These are phyloP conservation scores for Brettanomyces anomalus DNA, from an alignment of 805 yeast species.

Conservation along the genomic window DNA sequence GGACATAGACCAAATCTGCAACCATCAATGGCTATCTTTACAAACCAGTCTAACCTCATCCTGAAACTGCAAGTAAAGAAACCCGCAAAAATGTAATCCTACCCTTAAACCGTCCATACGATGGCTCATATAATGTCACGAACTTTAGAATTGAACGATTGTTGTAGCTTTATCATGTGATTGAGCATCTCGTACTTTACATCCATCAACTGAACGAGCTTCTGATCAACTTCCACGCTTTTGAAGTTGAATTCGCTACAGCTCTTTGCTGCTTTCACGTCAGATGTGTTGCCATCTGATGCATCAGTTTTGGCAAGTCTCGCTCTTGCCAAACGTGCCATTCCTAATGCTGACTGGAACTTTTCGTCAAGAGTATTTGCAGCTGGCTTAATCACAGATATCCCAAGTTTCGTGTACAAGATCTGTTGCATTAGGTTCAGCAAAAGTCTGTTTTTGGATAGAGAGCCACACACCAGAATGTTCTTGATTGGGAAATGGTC, in stretches of 20 bases:
- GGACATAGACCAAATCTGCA: constrained; percentile 25
- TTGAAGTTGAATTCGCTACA: no score
- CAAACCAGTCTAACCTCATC: no score
- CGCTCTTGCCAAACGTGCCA: constrained; percentile 4
- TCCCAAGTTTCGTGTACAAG: constrained; percentile 6
- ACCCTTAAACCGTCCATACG: no score
- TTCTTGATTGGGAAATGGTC: constrained; percentile 19
- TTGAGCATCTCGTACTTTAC: constrained; percentile 7
- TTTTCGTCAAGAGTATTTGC: constrained; percentile 7
- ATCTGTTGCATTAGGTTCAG: constrained; percentile 24
- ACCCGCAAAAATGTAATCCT: no score
- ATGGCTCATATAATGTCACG: background rate
- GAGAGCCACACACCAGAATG: constrained; percentile 44
- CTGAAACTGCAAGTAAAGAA: no score
- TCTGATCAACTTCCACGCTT: background rate
- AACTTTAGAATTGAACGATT: constrained; percentile 7
- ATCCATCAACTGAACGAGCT: constrained; percentile 6
- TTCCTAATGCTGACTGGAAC: constrained; percentile 9
- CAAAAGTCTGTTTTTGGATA: constrained; percentile 37
- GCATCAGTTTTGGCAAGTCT: no score
- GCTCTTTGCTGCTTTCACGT: no score
- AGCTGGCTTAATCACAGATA: background rate
- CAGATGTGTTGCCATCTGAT: background rate
- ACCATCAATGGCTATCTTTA: background rate
- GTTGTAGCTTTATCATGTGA: constrained; percentile 11